Evolutionary conservation across 1,284 basidiomycete genomes (phyloP), one percentile per base, ranked within the genome.

Genomic region (Cryptococcus neoformans): DNA sequence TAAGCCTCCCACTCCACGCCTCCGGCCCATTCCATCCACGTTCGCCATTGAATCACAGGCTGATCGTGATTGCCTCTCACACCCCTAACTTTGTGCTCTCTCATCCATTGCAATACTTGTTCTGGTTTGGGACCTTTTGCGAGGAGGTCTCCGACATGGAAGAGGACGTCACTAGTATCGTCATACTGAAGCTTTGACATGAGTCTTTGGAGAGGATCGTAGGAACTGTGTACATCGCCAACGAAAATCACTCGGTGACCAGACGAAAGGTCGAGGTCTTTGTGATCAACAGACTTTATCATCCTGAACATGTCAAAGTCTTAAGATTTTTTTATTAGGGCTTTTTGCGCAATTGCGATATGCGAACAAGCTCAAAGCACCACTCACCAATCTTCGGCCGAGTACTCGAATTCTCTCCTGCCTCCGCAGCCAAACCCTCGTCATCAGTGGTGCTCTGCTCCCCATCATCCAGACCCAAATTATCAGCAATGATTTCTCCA

Each of bases 51-150:
- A 42, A 94, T 82, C 49, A 68, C 67, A 3, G 72, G 67, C 57
- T 95, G 90, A 77, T 96, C 92, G 68, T 95, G 90, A 70, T 96
- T 96, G 0, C 92, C 92, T 44, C 92, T 84, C 4, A 94, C 89
- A 14, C 89, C 90, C 35, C 80, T 81, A 37, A 87, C 78, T 55
- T 84, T 82, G 67, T 86, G 73, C 9, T 76, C 67, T 2, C 84
- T 76, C 80, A 92, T 81, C 74, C 83, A 89, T 12, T 80, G 74
- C 10, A 94, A 74, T 16, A 89, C 82, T 14, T 83, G 79, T 54
- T 87, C 76, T 0, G 89, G 88, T 16, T 84, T 83, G 0, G 82
- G 73, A 9, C 85, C 86, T 72, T 89, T 93, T 14, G 87, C 80
- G 17, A 90, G 69, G 28, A 93, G 79, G 70, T 96, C 92, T 10